phyloP scores from a whole-genome alignment of 345 rosid genomes.

The Combretum micranthum region DNA sequence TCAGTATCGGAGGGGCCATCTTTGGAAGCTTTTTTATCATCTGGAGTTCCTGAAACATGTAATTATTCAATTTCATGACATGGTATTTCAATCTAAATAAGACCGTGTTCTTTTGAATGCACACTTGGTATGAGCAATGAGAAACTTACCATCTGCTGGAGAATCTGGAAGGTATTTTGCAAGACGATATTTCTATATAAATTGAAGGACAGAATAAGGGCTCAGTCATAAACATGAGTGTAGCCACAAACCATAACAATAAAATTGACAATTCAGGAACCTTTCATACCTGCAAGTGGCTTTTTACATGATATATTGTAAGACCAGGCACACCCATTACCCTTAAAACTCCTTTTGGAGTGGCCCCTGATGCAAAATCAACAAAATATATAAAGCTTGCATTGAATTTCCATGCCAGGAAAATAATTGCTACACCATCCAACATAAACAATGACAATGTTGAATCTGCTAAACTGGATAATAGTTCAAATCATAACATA shows the following conservation, averaged over 20 bases:
- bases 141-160: conserved; percentile 13
- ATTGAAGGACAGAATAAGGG: background rate
- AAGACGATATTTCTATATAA: conserved; percentile 15
- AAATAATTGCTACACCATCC: too few species aligned
- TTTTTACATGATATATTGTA: conserved; percentile 23
- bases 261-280: background rate
- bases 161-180: conserved; percentile 17
- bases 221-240: too few species aligned
- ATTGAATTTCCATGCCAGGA: too few species aligned
- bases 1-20: conserved; percentile 11
- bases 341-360: conserved; percentile 16
- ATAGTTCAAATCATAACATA: too few species aligned
- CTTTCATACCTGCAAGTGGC: conserved; percentile 17
- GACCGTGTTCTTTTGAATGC: background rate
- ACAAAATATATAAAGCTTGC: background rate
- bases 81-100: background rate
- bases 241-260: background rate
- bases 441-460: too few species aligned
- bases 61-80: background rate
- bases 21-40: conserved; percentile 10
- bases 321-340: conserved; percentile 16
- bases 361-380: conserved; percentile 10
- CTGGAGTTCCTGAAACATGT: conserved; percentile 6
- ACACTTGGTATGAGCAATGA: background rate
- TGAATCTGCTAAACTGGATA: too few species aligned